phyloP scores from a whole-genome alignment of 331 rosid genomes.

The Quercus tomentella region DNA sequence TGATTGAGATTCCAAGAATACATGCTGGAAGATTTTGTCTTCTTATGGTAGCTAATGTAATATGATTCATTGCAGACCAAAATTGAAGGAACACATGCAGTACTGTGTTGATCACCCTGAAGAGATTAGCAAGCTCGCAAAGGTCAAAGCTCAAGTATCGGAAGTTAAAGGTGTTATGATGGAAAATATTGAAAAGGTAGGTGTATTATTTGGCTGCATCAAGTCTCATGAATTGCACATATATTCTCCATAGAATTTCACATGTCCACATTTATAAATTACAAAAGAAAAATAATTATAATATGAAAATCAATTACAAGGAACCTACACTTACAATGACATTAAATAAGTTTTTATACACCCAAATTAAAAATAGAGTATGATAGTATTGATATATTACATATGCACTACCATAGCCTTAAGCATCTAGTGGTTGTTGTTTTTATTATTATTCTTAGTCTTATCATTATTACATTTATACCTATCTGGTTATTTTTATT shows the following conservation, averaged over 20 bases:
- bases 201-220: constrained; percentile 1
- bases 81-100: constrained; percentile 95
- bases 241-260: background rate
- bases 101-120: constrained; percentile 95
- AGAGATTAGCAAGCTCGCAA: constrained; percentile 92
- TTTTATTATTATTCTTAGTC: background rate
- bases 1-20: constrained; percentile 8
- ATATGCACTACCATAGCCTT: background rate
- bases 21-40: background rate
- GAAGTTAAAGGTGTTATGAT: constrained; percentile 99
- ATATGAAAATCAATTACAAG: background rate
- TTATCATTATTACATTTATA: no score
- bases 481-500: background rate
- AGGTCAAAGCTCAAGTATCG: constrained; percentile 98
- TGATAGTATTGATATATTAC: no score
- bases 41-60: constrained; percentile 14
- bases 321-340: background rate
- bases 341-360: no score
- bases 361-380: no score
- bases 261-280: background rate
- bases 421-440: background rate
- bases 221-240: background rate
- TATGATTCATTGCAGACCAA: constrained; percentile 44
- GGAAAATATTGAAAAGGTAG: constrained; percentile 99
- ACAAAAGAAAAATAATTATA: background rate